phyloP scores from a whole-genome alignment of 2,329 filamentous ascomycete genomes.

The Cyclaneusma minus region DNA sequence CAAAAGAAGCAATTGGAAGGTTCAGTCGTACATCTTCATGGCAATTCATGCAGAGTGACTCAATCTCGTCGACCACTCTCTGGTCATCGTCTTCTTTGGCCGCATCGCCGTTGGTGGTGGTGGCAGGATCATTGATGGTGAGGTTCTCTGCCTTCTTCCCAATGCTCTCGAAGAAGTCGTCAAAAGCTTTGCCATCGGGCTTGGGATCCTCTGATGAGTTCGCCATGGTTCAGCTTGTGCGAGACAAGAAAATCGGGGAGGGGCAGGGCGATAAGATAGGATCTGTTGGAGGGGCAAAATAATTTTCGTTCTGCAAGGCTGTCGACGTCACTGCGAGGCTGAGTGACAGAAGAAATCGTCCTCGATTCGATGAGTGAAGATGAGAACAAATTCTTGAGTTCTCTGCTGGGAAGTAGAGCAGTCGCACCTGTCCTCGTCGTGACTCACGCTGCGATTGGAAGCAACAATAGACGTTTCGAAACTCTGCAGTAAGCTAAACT shows the following conservation, averaged over 20 bases:
- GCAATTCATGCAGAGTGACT: slow-evolving; percentile 80
- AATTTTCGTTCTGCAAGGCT: no score
- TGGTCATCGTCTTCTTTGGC: slow-evolving; percentile 27
- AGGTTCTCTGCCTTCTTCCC: slow-evolving; percentile 43
- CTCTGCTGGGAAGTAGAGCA: no score
- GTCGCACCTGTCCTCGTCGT: no score
- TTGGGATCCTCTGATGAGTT: slow-evolving; percentile 22
- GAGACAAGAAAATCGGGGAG: slow-evolving; percentile 4
- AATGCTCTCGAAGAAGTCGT: slow-evolving; percentile 47
- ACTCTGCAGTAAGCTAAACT: no score
- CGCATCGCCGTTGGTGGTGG: slow-evolving; percentile 18
- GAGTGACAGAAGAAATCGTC: no score
- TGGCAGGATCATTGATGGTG: slow-evolving; percentile 19
- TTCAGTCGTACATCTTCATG: slow-evolving; percentile 60
- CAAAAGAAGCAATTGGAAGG: background rate
- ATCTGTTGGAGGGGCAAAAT: slow-evolving; percentile 10
- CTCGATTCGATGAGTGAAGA: no score
- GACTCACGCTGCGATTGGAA: no score
- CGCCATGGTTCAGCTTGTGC: slow-evolving; percentile 24
- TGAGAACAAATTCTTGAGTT: no score
- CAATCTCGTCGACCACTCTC: slow-evolving; percentile 49
- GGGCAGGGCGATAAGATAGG: slow-evolving; percentile 6
- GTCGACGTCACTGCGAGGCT: no score
- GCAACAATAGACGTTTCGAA: no score
- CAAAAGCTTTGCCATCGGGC: slow-evolving; percentile 24